A percentile compares a stretch with the other conserved stretches of the same genome.
Conservation (phyloP, 257 asterid species). For the Parsonsia alboflavescens region DNA sequence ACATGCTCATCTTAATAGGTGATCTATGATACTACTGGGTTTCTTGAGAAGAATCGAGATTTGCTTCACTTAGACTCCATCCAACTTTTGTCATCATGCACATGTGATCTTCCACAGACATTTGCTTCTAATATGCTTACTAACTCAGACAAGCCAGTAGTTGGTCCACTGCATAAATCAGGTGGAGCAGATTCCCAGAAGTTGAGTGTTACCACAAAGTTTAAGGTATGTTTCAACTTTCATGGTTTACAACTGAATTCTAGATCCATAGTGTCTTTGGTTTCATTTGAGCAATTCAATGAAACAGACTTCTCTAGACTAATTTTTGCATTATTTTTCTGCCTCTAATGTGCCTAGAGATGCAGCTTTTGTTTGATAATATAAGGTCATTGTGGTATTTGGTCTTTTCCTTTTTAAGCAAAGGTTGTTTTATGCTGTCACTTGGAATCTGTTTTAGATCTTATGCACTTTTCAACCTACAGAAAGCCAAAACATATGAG, state of each 20-base stretch:
- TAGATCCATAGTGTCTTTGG: neutral
- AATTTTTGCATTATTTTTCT: neutral
- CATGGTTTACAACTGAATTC: neutral
- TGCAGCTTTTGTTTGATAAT: neutral
- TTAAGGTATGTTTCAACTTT: slow-evolving; percentile 51
- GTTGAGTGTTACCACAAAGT: slow-evolving; percentile 85
- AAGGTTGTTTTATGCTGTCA: neutral
- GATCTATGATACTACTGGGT: slow-evolving; percentile 78
- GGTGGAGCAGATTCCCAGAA: slow-evolving; percentile 98
- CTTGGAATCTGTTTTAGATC: neutral
- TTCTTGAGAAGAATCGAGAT: slow-evolving; percentile 97
- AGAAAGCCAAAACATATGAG: neutral
- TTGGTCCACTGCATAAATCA: slow-evolving; percentile 78
- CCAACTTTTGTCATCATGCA: slow-evolving; percentile 85
- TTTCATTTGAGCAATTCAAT: neutral
- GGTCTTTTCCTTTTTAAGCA: neutral
- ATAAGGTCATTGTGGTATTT: neutral
- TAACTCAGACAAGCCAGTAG: slow-evolving; percentile 82
- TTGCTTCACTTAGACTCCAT: slow-evolving; percentile 84
- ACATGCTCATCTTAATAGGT: slow-evolving; percentile 51
- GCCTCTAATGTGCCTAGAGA: neutral
- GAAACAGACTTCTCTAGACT: neutral
- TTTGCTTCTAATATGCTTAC: slow-evolving; percentile 84
- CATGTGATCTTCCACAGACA: slow-evolving; percentile 76
- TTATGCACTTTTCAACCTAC: neutral